Conservation (phyloP, 2,329 filamentous ascomycete species). For the Cytospora paraplurivora region DNA sequence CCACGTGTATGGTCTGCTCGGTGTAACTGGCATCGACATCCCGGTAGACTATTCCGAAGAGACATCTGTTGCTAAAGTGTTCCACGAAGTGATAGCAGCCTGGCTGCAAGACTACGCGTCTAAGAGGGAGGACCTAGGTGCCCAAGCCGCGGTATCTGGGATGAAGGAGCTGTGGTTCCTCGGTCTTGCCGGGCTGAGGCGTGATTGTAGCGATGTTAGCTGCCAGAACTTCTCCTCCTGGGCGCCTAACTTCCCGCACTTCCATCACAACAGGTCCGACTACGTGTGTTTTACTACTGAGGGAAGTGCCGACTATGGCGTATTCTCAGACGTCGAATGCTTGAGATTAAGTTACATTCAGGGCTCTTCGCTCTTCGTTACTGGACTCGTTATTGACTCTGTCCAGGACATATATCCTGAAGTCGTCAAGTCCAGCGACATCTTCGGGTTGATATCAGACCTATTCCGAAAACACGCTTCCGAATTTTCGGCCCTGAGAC, state of each 20-base stretch:
- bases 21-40: background rate
- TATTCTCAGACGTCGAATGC: background rate
- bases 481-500: background rate
- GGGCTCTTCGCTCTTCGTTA: slow-evolving; percentile 4
- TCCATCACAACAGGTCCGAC: background rate
- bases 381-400: background rate
- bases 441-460: background rate
- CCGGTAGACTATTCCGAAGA: background rate
- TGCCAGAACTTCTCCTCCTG: background rate
- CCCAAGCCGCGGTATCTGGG: background rate
- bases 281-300: background rate
- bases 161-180: slow-evolving; percentile 6
- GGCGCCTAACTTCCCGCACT: slow-evolving; percentile 7
- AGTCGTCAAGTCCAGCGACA: background rate
- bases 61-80: slow-evolving; percentile 8
- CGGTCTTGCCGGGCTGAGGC: background rate
- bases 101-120: slow-evolving; percentile 2
- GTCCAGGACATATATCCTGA: slow-evolving; percentile 4
- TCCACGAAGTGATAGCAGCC: slow-evolving; percentile 3
- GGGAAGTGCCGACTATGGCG: slow-evolving; percentile 1
- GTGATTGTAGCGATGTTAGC: background rate
- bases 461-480: background rate
- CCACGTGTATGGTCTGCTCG: slow-evolving; percentile 1
- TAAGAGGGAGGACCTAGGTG: background rate
- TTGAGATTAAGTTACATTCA: background rate